Percentiles rank a stretch among this genome's conserved stretches.
These are phyloP conservation scores for Ampelomyces quisqualis DNA, from an alignment of 2,329 filamentous ascomycete genomes.

Conservation along the genomic window DNA sequence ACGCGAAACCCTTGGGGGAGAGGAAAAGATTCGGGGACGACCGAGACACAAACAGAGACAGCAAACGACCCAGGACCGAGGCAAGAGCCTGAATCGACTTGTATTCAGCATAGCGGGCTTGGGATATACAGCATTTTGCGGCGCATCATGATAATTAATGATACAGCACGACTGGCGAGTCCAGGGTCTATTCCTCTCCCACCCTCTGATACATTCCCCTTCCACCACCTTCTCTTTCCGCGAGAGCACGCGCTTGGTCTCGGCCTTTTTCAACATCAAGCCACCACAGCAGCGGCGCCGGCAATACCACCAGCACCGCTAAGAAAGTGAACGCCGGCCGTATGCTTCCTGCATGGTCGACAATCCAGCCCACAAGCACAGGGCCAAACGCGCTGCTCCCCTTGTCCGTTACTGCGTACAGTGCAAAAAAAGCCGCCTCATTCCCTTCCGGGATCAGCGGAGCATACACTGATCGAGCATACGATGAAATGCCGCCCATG, in stretches of 20 bases:
- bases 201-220: conserved; percentile 23
- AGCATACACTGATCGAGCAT: conserved; percentile 86
- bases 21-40: conserved; percentile 51
- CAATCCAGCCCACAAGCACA: conserved; percentile 84
- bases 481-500: conserved; percentile 81
- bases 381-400: conserved; percentile 89
- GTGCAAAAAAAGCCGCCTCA: conserved; percentile 88
- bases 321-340: conserved; percentile 78
- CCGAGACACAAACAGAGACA: conserved; percentile 43
- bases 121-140: conserved; percentile 12
- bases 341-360: conserved; percentile 60
- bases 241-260: conserved; percentile 37
- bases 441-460: conserved; percentile 88
- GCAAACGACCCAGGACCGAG: conserved; percentile 49
- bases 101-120: neutral
- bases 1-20: conserved; percentile 68
- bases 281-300: conserved; percentile 75
- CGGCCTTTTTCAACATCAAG: conserved; percentile 68
- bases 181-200: conserved; percentile 16
- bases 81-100: conserved; percentile 19
- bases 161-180: too few species aligned
- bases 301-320: conserved; percentile 72
- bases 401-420: conserved; percentile 96
- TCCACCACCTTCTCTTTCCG: conserved; percentile 13
- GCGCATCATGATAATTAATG: conserved; percentile 13